phyloP scores from a whole-genome alignment of 192 early-diverging fungal genomes.

The Chytriomyces confervae region DNA sequence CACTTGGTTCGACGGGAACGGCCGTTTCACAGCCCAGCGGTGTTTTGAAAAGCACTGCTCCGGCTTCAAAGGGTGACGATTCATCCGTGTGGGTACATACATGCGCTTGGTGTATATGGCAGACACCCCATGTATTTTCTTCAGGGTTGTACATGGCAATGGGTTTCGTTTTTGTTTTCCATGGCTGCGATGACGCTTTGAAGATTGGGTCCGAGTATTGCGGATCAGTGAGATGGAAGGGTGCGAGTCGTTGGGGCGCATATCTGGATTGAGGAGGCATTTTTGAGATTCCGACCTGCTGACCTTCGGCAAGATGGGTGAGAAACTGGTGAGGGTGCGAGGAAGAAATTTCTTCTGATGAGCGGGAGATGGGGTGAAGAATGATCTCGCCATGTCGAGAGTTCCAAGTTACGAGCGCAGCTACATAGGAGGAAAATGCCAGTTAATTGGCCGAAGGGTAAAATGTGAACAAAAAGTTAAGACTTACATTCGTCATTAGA shows the following conservation, averaged over 20 bases:
- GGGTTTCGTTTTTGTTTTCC: background rate
- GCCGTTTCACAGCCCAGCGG: no score
- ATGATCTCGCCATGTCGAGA: slow-evolving; percentile 24
- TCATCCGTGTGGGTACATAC: no score
- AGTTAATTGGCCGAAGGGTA: background rate
- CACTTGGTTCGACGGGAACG: background rate
- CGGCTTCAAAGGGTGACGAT: no score
- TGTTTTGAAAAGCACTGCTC: no score
- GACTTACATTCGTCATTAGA: background rate
- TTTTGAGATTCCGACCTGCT: background rate
- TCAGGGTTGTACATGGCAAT: slow-evolving; percentile 18
- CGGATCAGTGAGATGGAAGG: slow-evolving; percentile 20
- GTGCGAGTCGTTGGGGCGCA: slow-evolving; percentile 12
- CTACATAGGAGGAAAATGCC: slow-evolving; percentile 1
- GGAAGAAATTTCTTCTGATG: slow-evolving; percentile 4
- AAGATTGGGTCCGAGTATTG: background rate
- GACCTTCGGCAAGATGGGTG: background rate
- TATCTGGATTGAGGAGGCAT: slow-evolving; percentile 3
- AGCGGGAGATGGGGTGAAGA: background rate
- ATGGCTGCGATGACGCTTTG: background rate
- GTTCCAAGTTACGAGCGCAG: slow-evolving; percentile 31
- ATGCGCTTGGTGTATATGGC: no score
- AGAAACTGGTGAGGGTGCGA: background rate
- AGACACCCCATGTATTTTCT: slow-evolving; percentile 7
- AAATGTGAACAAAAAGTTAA: background rate